Evolutionary conservation across 768 basidiomycete genomes (phyloP).

Genomic region (Trametes cinnabarina): DNA sequence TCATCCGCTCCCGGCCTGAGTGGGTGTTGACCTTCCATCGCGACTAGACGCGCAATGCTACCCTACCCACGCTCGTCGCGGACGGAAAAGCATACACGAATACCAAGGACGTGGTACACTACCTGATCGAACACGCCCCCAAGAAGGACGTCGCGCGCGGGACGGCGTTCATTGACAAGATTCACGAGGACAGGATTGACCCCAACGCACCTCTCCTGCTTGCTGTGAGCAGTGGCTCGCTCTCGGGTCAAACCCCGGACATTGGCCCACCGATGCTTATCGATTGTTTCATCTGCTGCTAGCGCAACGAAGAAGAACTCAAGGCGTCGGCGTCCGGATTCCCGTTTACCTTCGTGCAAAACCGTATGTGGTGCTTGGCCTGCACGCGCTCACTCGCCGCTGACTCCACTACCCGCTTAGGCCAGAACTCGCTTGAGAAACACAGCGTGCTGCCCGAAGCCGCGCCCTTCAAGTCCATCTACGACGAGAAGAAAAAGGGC

Average conservation of each 20-base stretch:
- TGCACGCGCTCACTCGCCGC: no score
- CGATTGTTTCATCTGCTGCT: background rate
- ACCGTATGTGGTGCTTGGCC: no score
- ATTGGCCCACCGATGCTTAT: background rate
- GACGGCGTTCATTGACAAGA: conserved; percentile 35
- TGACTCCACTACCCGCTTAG: conserved; percentile 24
- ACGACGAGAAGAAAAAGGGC: conserved; percentile 38
- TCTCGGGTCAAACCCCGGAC: background rate
- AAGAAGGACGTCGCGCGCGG: conserved; percentile 32
- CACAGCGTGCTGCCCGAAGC: conserved; percentile 35
- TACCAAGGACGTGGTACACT: conserved; percentile 41
- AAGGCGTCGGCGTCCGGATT: conserved; percentile 35
- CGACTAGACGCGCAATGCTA: conserved; percentile 43
- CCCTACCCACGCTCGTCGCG: conserved; percentile 42
- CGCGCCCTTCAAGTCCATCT: conserved; percentile 41
- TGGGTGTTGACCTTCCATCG: background rate
- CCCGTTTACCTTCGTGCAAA: conserved; percentile 34
- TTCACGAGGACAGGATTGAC: conserved; percentile 47
- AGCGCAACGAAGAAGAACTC: conserved; percentile 49
- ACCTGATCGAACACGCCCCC: conserved; percentile 41
- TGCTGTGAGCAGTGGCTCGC: conserved; percentile 29
- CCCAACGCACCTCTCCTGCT: conserved; percentile 51
- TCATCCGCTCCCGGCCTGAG: background rate
- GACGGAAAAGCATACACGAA: conserved; percentile 38
- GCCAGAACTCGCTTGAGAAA: conserved; percentile 43